These are phyloP conservation scores for Aureococcus anophagefferens DNA, from an alignment of 108 stramenopile genomes.

Conservation along the genomic window DNA sequence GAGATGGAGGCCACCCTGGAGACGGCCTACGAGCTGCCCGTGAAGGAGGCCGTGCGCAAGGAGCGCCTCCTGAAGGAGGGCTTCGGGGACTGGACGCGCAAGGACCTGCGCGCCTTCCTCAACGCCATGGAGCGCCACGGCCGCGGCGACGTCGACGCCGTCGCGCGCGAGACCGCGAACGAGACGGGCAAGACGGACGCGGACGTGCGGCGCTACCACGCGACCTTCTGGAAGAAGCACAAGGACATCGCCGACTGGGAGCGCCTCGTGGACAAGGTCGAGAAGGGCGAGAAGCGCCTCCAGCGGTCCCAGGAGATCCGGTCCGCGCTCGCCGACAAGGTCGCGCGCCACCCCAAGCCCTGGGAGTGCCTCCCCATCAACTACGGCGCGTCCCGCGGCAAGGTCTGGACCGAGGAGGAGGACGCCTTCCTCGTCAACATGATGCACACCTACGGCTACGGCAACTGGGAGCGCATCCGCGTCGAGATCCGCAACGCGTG, in stretches of 20 bases:
- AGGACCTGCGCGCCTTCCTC: constrained; percentile 20
- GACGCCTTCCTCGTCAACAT: constrained; percentile 87
- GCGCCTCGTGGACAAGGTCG: constrained; percentile 75
- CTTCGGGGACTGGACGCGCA: constrained; percentile 76
- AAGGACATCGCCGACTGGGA: constrained; percentile 67
- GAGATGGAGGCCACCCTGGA: too few relatives aligned
- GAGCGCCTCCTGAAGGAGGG: constrained; percentile 61
- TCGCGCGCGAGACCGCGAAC: constrained; percentile 62
- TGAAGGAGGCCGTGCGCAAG: too few relatives aligned
- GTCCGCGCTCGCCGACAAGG: constrained; percentile 59
- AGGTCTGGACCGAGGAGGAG: constrained; percentile 80
- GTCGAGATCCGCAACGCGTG: constrained; percentile 83
- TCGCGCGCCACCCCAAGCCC: constrained; percentile 36
- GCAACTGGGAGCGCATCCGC: constrained; percentile 73
- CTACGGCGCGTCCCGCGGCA: constrained; percentile 60
- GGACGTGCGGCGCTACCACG: constrained; percentile 79
- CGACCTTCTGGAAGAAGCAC: constrained; percentile 73
- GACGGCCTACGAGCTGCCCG: too few relatives aligned
- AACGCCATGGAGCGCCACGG: constrained; percentile 28
- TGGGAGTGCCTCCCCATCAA: constrained; percentile 60
- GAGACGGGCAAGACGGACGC: constrained; percentile 74
- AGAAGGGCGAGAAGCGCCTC: constrained; percentile 78
- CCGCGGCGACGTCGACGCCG: constrained; percentile 40
- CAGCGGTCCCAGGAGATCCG: constrained; percentile 70
- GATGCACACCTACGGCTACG: constrained; percentile 92